phyloP scores from a whole-genome alignment of 1,284 basidiomycete species.

The Naganishia sp. region DNA sequence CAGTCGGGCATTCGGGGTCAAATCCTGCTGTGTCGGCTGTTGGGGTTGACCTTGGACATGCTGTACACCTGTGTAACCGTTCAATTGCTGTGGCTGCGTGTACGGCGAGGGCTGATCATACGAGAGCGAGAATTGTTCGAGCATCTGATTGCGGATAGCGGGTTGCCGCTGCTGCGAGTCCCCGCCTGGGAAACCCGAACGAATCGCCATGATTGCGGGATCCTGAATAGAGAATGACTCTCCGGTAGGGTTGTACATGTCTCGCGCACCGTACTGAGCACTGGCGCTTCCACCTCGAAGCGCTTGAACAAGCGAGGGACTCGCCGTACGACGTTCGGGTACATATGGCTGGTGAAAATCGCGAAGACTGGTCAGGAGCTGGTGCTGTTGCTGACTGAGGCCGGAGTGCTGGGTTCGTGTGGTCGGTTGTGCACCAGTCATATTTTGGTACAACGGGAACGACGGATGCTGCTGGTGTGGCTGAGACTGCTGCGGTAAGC shows the following conservation, averaged over 20 bases:
- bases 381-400: constrained; percentile 27
- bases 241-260: constrained; percentile 29
- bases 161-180: constrained; percentile 31
- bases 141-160: constrained; percentile 16
- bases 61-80: constrained; percentile 10
- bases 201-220: constrained; percentile 32
- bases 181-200: constrained; percentile 17
- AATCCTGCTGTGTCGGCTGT: constrained; percentile 22
- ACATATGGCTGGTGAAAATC: constrained; percentile 34
- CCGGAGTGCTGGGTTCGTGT: constrained; percentile 10
- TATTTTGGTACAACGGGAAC: constrained; percentile 24
- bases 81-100: constrained; percentile 15
- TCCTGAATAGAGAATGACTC: constrained; percentile 34
- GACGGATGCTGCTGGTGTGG: constrained; percentile 27
- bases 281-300: constrained; percentile 28
- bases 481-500: constrained; percentile 14
- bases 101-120: constrained; percentile 16
- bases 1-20: constrained; percentile 29
- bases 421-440: constrained; percentile 4
- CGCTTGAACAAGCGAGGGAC: constrained; percentile 31
- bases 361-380: constrained; percentile 25
- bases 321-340: constrained; percentile 28
- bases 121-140: constrained; percentile 18
- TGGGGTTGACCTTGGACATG: constrained; percentile 19
- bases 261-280: constrained; percentile 12